Evolutionary conservation across 1,139 yeast genomes (phyloP).

Genomic region (Geotrichum citri-aurantii): DNA sequence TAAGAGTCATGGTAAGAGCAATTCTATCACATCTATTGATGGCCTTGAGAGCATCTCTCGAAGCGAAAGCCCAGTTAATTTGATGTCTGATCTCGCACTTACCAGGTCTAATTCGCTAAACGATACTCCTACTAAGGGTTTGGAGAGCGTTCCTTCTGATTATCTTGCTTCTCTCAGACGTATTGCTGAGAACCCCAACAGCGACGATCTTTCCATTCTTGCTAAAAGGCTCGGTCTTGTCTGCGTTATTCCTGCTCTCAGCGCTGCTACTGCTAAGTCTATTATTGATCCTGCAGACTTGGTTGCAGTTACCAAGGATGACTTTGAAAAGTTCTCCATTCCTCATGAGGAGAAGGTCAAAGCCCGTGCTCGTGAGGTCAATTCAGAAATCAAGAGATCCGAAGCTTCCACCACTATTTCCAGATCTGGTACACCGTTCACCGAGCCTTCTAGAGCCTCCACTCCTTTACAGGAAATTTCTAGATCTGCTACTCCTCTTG

Average conservation of each 20-base stretch:
- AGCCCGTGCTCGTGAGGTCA: constrained; percentile 11
- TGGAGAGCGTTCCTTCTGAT: constrained; percentile 34
- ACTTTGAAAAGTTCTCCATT: constrained; percentile 23
- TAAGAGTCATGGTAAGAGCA: constrained; percentile 20
- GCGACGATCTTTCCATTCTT: constrained; percentile 30
- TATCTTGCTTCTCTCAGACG: constrained; percentile 33
- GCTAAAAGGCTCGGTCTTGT: constrained; percentile 31
- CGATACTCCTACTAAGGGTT: constrained; percentile 7
- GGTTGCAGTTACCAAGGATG: constrained; percentile 42
- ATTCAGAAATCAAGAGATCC: constrained; percentile 4
- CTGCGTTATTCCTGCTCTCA: constrained; percentile 8
- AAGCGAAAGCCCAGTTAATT: constrained; percentile 9
- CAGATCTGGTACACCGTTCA: constrained; percentile 6
- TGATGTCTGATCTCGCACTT: constrained; percentile 2
- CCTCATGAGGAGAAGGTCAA: constrained; percentile 15
- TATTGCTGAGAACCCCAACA: constrained; percentile 34
- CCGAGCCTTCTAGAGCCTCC: not conserved
- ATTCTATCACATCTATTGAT: constrained; percentile 18
- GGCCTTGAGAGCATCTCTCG: constrained; percentile 9
- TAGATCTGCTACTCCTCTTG: constrained; percentile 3
- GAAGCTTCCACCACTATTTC: constrained; percentile 6
- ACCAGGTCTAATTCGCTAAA: constrained; percentile 13
- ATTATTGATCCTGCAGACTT: constrained; percentile 31
- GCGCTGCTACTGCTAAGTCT: constrained; percentile 6
- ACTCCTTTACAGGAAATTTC: not conserved